Conservation (phyloP, 345 rosid genomes). For the Trapa incisa region DNA sequence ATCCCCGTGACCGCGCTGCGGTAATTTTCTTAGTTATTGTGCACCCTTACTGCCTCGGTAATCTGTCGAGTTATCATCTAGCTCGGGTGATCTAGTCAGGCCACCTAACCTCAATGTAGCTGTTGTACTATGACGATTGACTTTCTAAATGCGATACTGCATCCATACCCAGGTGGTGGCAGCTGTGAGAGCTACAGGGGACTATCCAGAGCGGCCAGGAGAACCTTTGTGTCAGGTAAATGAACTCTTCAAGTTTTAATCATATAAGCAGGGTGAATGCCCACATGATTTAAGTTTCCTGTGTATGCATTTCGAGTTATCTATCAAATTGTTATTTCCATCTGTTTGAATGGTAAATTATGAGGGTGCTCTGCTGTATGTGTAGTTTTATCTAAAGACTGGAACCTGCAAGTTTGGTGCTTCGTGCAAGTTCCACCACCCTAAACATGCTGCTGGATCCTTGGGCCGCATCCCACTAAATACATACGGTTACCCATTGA, state of each 20-base stretch:
- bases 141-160: slow-evolving; percentile 2
- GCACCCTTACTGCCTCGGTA: background rate
- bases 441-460: slow-evolving; percentile 62
- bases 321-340: too few relatives aligned
- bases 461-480: slow-evolving; percentile 49
- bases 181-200: slow-evolving; percentile 66
- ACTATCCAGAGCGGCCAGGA: slow-evolving; percentile 78
- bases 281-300: background rate
- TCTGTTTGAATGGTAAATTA: background rate
- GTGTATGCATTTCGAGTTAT: background rate
- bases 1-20: slow-evolving; percentile 81
- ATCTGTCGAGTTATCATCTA: too few relatives aligned
- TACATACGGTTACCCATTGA: slow-evolving; percentile 65
- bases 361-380: slow-evolving; percentile 9
- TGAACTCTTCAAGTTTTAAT: background rate
- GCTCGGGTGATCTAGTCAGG: too few relatives aligned
- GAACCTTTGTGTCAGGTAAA: slow-evolving; percentile 79
- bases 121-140: background rate
- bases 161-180: slow-evolving; percentile 44
- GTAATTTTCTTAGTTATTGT: slow-evolving; percentile 23
- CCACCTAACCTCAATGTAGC: background rate
- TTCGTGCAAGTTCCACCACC: slow-evolving; percentile 95
- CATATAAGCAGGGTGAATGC: background rate
- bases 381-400: slow-evolving; percentile 75
- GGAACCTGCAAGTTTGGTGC: slow-evolving; percentile 94